Evolutionary conservation across 1,284 basidiomycete genomes (phyloP), one percentile per base, ranked within the genome.

Genomic region (Fomitopsis schrenkii): DNA sequence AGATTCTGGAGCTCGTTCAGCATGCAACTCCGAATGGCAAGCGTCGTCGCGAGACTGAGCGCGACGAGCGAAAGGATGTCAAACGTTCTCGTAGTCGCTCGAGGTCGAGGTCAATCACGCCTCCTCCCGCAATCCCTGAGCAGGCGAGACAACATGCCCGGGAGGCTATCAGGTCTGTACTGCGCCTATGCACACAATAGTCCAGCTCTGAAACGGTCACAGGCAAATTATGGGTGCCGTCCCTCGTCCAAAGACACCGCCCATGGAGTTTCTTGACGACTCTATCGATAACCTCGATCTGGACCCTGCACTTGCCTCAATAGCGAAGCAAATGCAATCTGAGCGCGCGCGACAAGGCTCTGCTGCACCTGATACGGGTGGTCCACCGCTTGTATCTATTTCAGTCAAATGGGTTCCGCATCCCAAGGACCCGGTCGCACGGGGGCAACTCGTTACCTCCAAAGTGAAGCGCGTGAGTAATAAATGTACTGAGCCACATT

Each of bases 21-120:
- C 68, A 70, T 30, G 69, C 72, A 41, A 64, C 70, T 61, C 65
- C 62, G 35, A 64, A 53, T 2, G 57, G 42, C 2, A 67, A 63
- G 28, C 62, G 59, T 22, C 46, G 50, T 22, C 38, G 59, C 1
- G 59, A 57, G 3, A n/a, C 64, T 6, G 59, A 64, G 58, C 65
- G 15, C 28, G 48, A 50, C 15, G 48, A 66, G 56, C 44, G 57
- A 19, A 53, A 53, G 26, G 66, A 76, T 75, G 58, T 82, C 78
- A 73, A 80, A 76, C 62, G 75, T 64, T 59, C 64, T 19, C 79
- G 84, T 38, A 86, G 83, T 70, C 84, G 84, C 40, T 91, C 89
- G 19, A 74, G 76, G 36, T 91, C 89, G 19, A 74, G 76, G 36
- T 91, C 90, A 2, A 80, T 91, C 42, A 92, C 90, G 2, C 90